Base-by-base conservation (phyloP, 345 rosid species). In the Trapa bicornis region DNA sequence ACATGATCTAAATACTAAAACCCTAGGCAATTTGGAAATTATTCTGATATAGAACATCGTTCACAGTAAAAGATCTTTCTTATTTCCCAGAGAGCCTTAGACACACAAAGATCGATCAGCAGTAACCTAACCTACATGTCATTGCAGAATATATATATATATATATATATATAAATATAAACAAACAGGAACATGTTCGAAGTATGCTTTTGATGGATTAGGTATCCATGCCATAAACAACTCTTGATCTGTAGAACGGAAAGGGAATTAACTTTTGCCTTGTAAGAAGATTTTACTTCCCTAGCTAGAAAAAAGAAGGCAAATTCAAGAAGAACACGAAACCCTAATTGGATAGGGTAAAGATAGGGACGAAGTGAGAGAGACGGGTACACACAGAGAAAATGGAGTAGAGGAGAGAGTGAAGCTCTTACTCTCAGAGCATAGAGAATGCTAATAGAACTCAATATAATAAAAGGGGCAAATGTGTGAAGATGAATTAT, bases 291-390 rank as follows among this genome's bases (percentile, higher is more conserved):
- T 13, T 32, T 32, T 29, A 3, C 35, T 57, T n/a, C 61, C 63
- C 63, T 58, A 58, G 63, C 63, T 58, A 58, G 63, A 58, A 35
- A 22, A 22, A 22, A 32, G 35, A 58, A 32, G 5, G 63, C 16
- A 33, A 33, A 58, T 58, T 38, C 32, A 58, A 33, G 37, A 58
- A 42, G 45, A 68, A 22, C 64, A 58, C 13, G 65, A 68, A 68
- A 58, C 71, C 71, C 71, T 68, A 68, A 68, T 42, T 58, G 71
- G 71, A 47, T 36, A 43, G 63, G 3, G 63, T 58, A 58, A 58
- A 37, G 71, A 29, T 37, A 39, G 62, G 65, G 62, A 47, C 65
- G 61, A 67, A 50, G 61, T 43, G 22, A 15, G 47, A 10, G 22
- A 42, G 15, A 42, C 37, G 58, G 52, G 58, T 22, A 42, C 45